Conservation (phyloP, 2,329 filamentous ascomycete species). For the Tolypocladium tundrense region DNA sequence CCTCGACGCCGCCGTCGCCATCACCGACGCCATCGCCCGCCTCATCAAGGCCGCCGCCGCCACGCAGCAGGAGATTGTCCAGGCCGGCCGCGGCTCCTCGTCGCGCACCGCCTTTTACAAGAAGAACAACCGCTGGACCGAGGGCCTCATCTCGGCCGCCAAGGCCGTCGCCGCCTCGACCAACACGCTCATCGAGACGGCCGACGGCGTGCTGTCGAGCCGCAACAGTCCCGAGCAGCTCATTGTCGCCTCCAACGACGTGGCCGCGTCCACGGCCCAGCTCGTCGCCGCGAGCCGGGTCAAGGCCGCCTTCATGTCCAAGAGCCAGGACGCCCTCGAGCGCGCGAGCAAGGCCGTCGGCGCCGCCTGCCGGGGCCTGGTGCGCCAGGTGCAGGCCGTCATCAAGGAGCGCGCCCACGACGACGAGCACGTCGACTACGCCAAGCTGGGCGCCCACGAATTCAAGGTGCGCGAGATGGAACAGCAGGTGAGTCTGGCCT, state of each 20-base stretch:
- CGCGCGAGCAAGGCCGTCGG: conserved; percentile 88
- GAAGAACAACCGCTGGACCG: conserved; percentile 99
- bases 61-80: conserved; percentile 93
- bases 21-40: conserved; percentile 87
- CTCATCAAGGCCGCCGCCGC: conserved; percentile 90
- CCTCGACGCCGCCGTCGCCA: conserved; percentile 81
- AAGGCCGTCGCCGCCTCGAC: conserved; percentile 92
- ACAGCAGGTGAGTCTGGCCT: conserved; percentile 82
- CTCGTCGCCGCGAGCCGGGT: conserved; percentile 91
- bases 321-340: conserved; percentile 87
- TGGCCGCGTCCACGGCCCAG: conserved; percentile 91
- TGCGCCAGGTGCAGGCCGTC: conserved; percentile 88
- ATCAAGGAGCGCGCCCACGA: conserved; percentile 79
- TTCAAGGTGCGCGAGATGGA: conserved; percentile 99
- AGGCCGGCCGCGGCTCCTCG: conserved; percentile 78
- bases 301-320: conserved; percentile 97
- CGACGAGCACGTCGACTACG: conserved; percentile 80
- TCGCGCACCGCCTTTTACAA: conserved; percentile 96
- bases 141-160: conserved; percentile 91
- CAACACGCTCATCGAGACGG: conserved; percentile 94
- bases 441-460: conserved; percentile 80
- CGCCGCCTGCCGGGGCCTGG: conserved; percentile 73
- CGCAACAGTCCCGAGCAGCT: conserved; percentile 94
- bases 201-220: conserved; percentile 84
- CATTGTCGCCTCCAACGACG: conserved; percentile 95